Evolutionary conservation across 139 green algal genomes (phyloP).

Genomic region (Micractinium sp.): DNA sequence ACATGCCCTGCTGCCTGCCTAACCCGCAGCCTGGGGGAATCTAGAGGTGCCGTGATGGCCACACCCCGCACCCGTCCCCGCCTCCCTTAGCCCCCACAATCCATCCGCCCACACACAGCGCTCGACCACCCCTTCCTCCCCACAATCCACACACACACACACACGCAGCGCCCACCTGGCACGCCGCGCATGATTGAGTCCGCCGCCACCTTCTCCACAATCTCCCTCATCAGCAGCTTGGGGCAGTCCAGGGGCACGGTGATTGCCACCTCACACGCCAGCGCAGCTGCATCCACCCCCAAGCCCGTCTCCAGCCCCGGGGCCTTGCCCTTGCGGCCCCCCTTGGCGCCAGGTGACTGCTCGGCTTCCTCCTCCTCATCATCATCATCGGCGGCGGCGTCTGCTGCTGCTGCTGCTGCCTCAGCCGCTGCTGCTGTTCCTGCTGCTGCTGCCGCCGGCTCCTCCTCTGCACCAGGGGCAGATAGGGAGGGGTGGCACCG

Average conservation of each 20-base stretch:
- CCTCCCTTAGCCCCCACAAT: too few relatives aligned
- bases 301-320: not conserved
- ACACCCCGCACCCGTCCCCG: too few relatives aligned
- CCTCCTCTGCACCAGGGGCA: conserved; percentile 3
- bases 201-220: conserved; percentile 80
- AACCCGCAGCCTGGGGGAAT: too few relatives aligned
- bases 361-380: conserved; percentile 31
- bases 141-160: too few relatives aligned
- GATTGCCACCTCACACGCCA: conserved; percentile 56
- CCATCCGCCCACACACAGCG: too few relatives aligned
- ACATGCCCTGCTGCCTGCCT: too few relatives aligned
- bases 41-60: too few relatives aligned
- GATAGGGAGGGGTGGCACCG: too few relatives aligned
- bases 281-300: conserved; percentile 21
- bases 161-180: conserved; percentile 26
- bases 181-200: conserved; percentile 61
- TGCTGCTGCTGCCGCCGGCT: conserved; percentile 11
- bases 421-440: conserved; percentile 17
- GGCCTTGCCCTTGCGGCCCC: not conserved
- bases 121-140: too few relatives aligned
- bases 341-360: not conserved
- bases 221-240: conserved; percentile 90
- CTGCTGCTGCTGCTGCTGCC: not conserved
- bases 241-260: conserved; percentile 69
- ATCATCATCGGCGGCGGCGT: conserved; percentile 1